Percentiles rank a stretch among this genome's conserved stretches.
These are phyloP conservation scores for Neurospora crassa DNA, from an alignment of 2,329 filamentous ascomycete species.

Conservation along the genomic window DNA sequence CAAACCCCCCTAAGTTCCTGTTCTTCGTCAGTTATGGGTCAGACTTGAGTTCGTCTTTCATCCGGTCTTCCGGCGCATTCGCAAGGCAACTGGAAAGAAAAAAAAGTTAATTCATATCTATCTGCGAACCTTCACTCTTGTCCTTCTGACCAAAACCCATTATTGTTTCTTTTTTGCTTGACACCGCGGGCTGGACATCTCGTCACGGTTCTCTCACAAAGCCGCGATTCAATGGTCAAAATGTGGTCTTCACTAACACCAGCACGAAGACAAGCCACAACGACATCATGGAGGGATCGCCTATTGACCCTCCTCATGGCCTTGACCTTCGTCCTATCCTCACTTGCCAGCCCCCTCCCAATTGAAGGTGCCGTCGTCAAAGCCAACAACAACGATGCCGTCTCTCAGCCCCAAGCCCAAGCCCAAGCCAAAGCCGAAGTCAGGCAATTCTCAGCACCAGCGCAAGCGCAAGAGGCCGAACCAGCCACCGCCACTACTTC, in stretches of 20 bases:
- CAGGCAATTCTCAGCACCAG: neutral
- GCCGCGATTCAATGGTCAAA: neutral
- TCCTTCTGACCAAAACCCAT: neutral
- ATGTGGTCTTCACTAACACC: neutral
- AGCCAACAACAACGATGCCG: neutral
- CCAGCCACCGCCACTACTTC: neutral
- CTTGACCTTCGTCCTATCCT: neutral
- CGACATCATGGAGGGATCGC: neutral
- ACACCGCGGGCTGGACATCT: neutral
- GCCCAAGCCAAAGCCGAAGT: neutral
- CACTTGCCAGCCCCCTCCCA: neutral
- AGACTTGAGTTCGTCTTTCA: neutral
- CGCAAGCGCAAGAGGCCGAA: neutral
- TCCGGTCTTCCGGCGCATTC: neutral
- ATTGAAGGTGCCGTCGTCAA: neutral
- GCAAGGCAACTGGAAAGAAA: neutral
- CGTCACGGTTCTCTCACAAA: neutral
- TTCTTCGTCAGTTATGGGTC: neutral
- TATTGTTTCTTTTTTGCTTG: neutral
- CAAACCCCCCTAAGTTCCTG: neutral
- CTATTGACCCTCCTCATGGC: neutral
- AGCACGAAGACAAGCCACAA: neutral
- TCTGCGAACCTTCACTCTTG: neutral
- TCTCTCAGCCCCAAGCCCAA: neutral
- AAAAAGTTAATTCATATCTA: neutral